Conservation (phyloP, 805 yeast genomes). For the Wickerhamiella brachini region DNA sequence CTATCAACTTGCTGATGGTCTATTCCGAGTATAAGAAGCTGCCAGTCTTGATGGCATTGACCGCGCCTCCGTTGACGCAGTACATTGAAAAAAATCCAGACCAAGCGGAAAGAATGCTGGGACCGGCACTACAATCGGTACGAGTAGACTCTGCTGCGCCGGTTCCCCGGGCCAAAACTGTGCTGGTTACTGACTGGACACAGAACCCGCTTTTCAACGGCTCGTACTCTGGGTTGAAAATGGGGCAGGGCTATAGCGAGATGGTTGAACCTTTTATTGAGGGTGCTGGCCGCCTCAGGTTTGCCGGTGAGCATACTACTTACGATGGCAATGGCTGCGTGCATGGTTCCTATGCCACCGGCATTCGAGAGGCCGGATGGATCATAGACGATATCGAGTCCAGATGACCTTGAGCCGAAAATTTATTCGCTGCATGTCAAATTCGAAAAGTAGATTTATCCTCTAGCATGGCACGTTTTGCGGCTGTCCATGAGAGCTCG, state of each 20-base stretch:
- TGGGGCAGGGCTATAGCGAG: constrained; percentile 58
- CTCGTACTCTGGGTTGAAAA: constrained; percentile 57
- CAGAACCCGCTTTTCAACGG: constrained; percentile 55
- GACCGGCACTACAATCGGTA: constrained; percentile 33
- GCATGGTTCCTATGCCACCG: constrained; percentile 81
- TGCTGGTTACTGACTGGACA: constrained; percentile 52
- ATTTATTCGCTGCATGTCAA: too few relatives aligned
- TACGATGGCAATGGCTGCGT: constrained; percentile 84
- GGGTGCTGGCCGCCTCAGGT: constrained; percentile 48
- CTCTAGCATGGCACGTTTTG: too few relatives aligned
- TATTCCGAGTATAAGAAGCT: constrained; percentile 30
- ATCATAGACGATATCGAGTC: constrained; percentile 17
- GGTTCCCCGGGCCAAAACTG: constrained; percentile 29
- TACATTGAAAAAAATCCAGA: constrained; percentile 36
- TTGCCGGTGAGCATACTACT: constrained; percentile 86
- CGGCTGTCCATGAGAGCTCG: neutral
- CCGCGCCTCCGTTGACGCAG: constrained; percentile 63
- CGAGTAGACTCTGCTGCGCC: constrained; percentile 14
- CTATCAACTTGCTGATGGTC: constrained; percentile 47
- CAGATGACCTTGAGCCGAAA: neutral
- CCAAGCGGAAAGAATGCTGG: constrained; percentile 42
- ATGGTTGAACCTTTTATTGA: constrained; percentile 45
- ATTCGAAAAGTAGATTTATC: too few relatives aligned
- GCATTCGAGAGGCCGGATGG: constrained; percentile 39
- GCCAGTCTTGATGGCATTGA: constrained; percentile 49